These are phyloP conservation scores for Bidens hawaiensis DNA, from an alignment of 140 eudicot genomes.

Conservation along the genomic window DNA sequence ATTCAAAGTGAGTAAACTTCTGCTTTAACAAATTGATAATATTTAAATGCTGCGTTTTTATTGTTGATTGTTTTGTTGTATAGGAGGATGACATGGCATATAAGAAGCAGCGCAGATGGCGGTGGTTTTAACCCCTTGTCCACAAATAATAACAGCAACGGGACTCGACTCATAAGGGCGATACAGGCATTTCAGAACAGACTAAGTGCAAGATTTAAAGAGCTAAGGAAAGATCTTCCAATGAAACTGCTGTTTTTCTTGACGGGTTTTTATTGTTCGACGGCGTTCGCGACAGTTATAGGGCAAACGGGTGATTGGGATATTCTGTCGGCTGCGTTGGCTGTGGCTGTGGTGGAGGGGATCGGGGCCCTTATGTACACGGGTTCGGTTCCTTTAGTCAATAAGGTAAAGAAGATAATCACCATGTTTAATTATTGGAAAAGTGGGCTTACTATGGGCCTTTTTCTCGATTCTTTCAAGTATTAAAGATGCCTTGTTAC, in stretches of 20 bases:
- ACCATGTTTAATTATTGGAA: constrained; percentile 80
- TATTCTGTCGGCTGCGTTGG: constrained; percentile 75
- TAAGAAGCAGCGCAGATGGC: constrained; percentile 52
- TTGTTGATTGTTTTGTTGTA: constrained; percentile 1
- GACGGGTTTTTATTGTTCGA: constrained; percentile 78
- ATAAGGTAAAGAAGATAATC: constrained; percentile 39
- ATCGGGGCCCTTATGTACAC: constrained; percentile 87
- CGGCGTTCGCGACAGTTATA: constrained; percentile 84
- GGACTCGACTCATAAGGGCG: constrained; percentile 61
- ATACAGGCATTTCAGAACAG: constrained; percentile 43
- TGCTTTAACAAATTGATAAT: no score
- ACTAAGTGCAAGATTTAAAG: constrained; percentile 42
- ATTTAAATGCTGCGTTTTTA: not conserved
- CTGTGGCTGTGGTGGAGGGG: constrained; percentile 78
- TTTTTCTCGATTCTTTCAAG: constrained; percentile 82
- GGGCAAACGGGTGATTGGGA: constrained; percentile 99
- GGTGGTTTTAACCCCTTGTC: constrained; percentile 44
- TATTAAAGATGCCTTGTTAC: constrained; percentile 26
- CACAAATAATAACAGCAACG: constrained; percentile 30
- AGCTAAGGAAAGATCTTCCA: constrained; percentile 51
- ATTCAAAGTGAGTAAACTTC: constrained; percentile 40
- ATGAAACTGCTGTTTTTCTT: constrained; percentile 66
- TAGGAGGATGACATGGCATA: constrained; percentile 59
- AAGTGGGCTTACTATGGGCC: constrained; percentile 75
- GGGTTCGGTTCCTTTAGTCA: constrained; percentile 40